Percentiles rank a stretch among this genome's conserved stretches.
Evolutionary conservation across 1,284 basidiomycete genomes (phyloP).

Genomic region (Ganoderma lucidum): DNA sequence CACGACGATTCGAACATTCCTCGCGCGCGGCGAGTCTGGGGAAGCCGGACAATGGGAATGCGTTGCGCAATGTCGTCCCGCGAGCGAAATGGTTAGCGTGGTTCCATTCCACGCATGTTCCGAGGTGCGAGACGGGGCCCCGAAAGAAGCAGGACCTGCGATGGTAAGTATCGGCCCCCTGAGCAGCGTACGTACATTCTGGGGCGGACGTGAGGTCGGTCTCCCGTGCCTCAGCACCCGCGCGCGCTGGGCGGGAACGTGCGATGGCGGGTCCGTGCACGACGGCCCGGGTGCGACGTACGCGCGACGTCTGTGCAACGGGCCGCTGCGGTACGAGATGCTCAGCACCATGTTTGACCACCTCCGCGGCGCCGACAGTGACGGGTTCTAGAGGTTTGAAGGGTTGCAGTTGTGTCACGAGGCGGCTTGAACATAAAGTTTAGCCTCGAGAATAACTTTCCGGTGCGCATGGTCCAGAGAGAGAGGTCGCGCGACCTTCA

Average conservation of each 20-base stretch:
- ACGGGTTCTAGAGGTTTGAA: neutral
- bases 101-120: neutral
- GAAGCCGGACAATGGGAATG: neutral
- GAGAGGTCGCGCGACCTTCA: neutral
- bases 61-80: neutral
- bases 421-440: neutral
- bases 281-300: too few species aligned
- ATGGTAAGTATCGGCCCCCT: neutral
- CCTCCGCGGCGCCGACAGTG: conserved; percentile 1
- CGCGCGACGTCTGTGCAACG: too few species aligned
- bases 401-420: neutral
- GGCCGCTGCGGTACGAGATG: neutral
- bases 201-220: neutral
- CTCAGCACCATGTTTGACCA: neutral
- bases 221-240: conserved; percentile 4
- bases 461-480: neutral
- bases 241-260: neutral
- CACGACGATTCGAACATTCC: neutral
- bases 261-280: neutral
- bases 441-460: neutral
- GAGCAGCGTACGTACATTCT: neutral
- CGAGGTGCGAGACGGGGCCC: neutral
- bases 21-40: neutral
- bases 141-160: neutral
- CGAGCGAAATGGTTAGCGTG: neutral